phyloP scores from a whole-genome alignment of 1,284 basidiomycete species.

The Ceratobasidium sp. region DNA sequence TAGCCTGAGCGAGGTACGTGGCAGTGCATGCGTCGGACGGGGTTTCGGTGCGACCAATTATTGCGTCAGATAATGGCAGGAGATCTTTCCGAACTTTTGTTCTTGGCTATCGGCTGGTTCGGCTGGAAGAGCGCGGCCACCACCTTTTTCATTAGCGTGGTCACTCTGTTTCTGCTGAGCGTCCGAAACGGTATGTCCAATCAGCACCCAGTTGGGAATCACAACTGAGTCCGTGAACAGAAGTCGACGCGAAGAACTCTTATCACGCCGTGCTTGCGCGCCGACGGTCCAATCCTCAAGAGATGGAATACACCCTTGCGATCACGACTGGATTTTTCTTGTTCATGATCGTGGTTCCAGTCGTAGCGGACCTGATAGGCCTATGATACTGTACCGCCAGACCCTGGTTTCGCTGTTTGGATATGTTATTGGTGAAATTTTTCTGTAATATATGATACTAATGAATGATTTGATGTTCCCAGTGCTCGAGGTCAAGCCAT shows the following conservation, averaged over 20 bases:
- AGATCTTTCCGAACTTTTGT: conserved; percentile 34
- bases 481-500: no score
- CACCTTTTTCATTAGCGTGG: conserved; percentile 23
- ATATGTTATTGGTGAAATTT: neutral
- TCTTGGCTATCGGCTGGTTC: conserved; percentile 36
- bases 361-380: conserved; percentile 10
- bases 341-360: conserved; percentile 31
- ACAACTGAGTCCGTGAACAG: neutral
- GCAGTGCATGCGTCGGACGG: no score
- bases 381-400: neutral
- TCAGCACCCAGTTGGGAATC: neutral
- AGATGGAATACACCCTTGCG: conserved; percentile 33
- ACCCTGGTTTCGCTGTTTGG: neutral
- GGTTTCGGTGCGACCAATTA: no score
- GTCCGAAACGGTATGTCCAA: conserved; percentile 30
- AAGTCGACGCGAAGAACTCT: conserved; percentile 22
- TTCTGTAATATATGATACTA: no score
- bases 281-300: conserved; percentile 33
- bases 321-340: conserved; percentile 33
- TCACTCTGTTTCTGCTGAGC: conserved; percentile 23
- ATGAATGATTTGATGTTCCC: no score
- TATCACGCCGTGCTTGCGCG: conserved; percentile 19
- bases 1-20: no score
- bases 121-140: conserved; percentile 34
- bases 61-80: conserved; percentile 18